Base-by-base conservation (phyloP, 768 basidiomycete genomes). In the Trametes maxima region DNA sequence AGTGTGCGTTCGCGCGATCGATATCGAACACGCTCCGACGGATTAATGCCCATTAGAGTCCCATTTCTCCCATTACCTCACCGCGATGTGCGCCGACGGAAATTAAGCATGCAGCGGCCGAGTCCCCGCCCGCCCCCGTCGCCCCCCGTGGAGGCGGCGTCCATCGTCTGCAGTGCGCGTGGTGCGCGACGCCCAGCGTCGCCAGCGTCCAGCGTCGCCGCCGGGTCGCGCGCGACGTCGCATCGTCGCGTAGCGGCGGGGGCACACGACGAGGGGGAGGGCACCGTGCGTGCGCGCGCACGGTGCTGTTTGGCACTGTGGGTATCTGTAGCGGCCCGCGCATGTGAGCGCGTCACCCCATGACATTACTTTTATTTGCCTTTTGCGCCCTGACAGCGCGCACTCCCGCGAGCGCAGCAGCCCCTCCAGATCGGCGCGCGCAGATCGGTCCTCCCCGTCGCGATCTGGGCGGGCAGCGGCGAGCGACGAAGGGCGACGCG, bases 231-330 rank as follows among this genome's bases (percentile, higher is more conserved):
- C 36, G n/a, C 48, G 17, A 37, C 36, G 5, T 25, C 19, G 36
- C 11, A 22, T 21, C 21, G 42, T 45, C 28, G 28, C 28, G n/a
- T n/a, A 8, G 48, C 48, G 48, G 1, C 10, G 43, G 11, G 28
- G 47, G 5, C 19, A 14, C 28, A n/a, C 28, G 25, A 24, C 47
- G 12, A 16, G 43, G 43, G 43, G 17, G n/a, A 19, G 43, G 43
- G 28, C 4, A 33, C 8, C 28, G n/a, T n/a, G n/a, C 11, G 24
- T 24, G 25, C 24, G 22, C 46, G 22, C 22, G 33, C 25, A 35
- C 53, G 33, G 50, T 43, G 53, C 60, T 61, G 60, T 61, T 55
- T 61, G 60, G 60, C 60, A 49, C 48, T 55, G 53, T 61, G 59
- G 54, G 53, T 54, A 61, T 55, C 47, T 61, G 60, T 55, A 55